Conservation (phyloP, 306 rosid genomes). For the Dalbergia cultrata region DNA sequence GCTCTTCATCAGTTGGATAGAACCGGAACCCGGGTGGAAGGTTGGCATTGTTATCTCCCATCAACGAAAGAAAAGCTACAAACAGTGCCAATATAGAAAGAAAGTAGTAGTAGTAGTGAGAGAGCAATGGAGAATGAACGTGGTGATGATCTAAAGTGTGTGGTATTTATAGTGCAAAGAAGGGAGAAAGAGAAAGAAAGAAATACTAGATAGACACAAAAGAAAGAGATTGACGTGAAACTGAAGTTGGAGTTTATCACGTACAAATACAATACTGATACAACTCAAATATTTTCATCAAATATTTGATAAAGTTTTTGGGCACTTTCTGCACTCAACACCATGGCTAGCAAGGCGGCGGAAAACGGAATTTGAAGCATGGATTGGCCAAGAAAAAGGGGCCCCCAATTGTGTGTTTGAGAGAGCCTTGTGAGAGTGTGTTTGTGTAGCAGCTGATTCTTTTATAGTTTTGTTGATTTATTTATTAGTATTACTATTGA, state of each 20-base stretch:
- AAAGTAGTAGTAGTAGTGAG: not conserved
- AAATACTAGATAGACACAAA: not conserved
- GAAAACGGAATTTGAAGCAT: conserved; percentile 47
- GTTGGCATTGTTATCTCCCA: conserved; percentile 73
- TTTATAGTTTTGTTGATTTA: not conserved
- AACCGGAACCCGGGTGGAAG: conserved; percentile 95
- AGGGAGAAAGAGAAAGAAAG: conserved; percentile 32
- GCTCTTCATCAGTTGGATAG: conserved; percentile 93
- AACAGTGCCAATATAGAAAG: not conserved
- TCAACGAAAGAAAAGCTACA: conserved; percentile 34
- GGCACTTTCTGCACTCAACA: conserved; percentile 42
- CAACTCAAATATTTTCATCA: conserved; percentile 27
- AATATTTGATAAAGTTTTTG: conserved; percentile 29
- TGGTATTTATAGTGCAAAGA: conserved; percentile 61
- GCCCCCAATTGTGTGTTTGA: not conserved
- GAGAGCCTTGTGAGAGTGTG: conserved; percentile 4
- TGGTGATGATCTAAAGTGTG: conserved; percentile 27
- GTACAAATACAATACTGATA: conserved; percentile 32
- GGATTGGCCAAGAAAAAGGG: too few species aligned
- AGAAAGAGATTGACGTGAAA: conserved; percentile 56
- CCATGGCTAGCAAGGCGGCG: conserved; percentile 54
- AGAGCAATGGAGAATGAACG: conserved; percentile 33
- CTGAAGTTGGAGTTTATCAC: conserved; percentile 59
- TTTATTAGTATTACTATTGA: not conserved
- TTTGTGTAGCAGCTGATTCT: conserved; percentile 8